These are phyloP conservation scores for Pythium vanterpoolii DNA, from an alignment of 352 stramenopile genomes.

Conservation along the genomic window DNA sequence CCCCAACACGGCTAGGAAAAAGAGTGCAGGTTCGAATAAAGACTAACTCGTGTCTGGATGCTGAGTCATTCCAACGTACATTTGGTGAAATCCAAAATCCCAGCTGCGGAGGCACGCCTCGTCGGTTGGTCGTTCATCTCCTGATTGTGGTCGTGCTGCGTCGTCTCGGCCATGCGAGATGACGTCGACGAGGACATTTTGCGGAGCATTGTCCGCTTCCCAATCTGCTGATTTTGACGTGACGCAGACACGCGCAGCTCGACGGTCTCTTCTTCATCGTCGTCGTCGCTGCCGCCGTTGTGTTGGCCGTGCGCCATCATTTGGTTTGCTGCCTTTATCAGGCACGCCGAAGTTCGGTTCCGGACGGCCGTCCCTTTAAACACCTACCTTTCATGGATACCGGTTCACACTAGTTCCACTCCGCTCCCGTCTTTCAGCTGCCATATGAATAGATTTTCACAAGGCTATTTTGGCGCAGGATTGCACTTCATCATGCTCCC, in stretches of 20 bases:
- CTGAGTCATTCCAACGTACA: constrained; percentile 7
- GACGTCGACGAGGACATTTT: constrained; percentile 21
- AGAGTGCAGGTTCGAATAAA: background rate
- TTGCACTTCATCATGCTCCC: too few relatives aligned
- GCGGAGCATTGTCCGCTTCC: constrained; percentile 2
- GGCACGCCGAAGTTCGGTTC: too few relatives aligned
- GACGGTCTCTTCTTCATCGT: constrained; percentile 39
- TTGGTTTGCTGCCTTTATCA: too few relatives aligned
- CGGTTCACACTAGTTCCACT: constrained; percentile 1
- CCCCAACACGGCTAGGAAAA: constrained; percentile 6
- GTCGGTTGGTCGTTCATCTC: background rate
- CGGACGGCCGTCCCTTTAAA: background rate
- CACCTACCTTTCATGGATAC: background rate
- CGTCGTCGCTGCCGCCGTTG: constrained; percentile 17
- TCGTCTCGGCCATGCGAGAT: constrained; percentile 1
- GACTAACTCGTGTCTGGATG: background rate
- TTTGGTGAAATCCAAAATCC: constrained; percentile 24
- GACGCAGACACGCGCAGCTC: constrained; percentile 28
- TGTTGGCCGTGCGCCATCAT: constrained; percentile 4
- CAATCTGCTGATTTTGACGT: constrained; percentile 6
- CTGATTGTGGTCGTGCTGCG: constrained; percentile 5
- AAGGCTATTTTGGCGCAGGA: too few relatives aligned
- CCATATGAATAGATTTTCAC: too few relatives aligned
- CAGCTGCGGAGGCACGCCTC: constrained; percentile 4
- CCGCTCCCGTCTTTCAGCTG: too few relatives aligned